These are phyloP conservation scores for Penicillium hesseltinei DNA, from an alignment of 2,329 filamentous ascomycete genomes.

Conservation along the genomic window DNA sequence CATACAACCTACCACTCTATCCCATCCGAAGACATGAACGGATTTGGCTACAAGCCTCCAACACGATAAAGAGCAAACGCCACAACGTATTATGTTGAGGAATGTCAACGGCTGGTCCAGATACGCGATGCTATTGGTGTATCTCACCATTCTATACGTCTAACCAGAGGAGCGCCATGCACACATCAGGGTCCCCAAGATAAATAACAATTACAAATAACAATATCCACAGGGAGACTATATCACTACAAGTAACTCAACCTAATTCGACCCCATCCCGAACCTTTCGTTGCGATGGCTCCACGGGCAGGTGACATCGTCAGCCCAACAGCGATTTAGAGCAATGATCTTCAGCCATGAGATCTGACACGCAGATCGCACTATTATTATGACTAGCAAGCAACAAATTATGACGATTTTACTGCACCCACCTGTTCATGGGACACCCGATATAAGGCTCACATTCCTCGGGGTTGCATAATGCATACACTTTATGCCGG, in stretches of 20 bases:
- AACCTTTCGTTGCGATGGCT: not conserved
- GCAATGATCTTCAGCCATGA: not conserved
- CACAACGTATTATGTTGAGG: not conserved
- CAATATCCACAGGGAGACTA: not conserved
- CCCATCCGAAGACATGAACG: not conserved
- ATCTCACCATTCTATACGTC: not conserved
- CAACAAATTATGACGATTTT: not conserved
- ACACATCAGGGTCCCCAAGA: not conserved
- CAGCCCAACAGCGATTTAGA: not conserved
- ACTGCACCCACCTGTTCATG: not conserved
- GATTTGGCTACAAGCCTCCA: not conserved
- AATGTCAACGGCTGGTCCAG: not conserved
- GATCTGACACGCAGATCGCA: not conserved
- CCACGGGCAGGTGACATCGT: constrained; percentile 2
- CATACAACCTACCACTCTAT: not conserved
- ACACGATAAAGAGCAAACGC: not conserved
- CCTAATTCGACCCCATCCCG: not conserved
- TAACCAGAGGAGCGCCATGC: not conserved
- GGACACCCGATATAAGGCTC: not conserved
- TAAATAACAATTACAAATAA: too few species aligned
- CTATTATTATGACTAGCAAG: not conserved
- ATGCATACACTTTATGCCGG: constrained; percentile 4
- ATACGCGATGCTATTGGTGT: not conserved
- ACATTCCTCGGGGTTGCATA: constrained; percentile 4
- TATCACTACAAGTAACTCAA: not conserved